A percentile compares a stretch with the other conserved stretches of the same genome.
Conservation (phyloP, 2,329 filamentous ascomycete genomes). For the Penicillium sp. region DNA sequence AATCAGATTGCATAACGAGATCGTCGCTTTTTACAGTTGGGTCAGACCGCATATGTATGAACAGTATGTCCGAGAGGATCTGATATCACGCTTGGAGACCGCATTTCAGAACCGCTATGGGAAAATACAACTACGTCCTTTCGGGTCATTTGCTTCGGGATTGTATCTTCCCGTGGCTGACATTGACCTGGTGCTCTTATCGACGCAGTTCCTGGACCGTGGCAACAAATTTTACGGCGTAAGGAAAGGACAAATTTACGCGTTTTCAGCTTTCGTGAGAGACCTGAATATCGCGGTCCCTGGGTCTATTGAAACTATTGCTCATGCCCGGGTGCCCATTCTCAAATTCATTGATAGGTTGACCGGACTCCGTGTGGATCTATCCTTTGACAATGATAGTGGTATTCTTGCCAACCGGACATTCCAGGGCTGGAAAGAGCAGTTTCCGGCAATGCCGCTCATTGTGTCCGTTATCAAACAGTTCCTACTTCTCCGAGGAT, state of each 20-base stretch:
- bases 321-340: conserved; percentile 79
- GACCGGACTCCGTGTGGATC: conserved; percentile 81
- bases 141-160: conserved; percentile 92
- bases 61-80: conserved; percentile 67
- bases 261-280: conserved; percentile 63
- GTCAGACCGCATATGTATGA: conserved; percentile 78
- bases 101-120: conserved; percentile 60
- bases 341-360: conserved; percentile 82
- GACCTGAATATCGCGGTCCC: conserved; percentile 57
- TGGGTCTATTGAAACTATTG: conserved; percentile 66
- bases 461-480: conserved; percentile 90
- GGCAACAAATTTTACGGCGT: conserved; percentile 51
- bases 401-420: conserved; percentile 79
- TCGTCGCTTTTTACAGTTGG: conserved; percentile 84
- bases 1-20: conserved; percentile 79
- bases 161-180: conserved; percentile 78
- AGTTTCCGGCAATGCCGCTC: conserved; percentile 81
- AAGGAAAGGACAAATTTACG: conserved; percentile 57
- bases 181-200: conserved; percentile 87
- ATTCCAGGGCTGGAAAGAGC: conserved; percentile 74
- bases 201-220: conserved; percentile 58
- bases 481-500: conserved; percentile 79
- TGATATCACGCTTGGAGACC: conserved; percentile 68
- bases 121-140: conserved; percentile 67
- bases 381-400: conserved; percentile 90